Evolutionary conservation across 2,329 filamentous ascomycete species (phyloP).

Genomic region (Alternaria sp.): DNA sequence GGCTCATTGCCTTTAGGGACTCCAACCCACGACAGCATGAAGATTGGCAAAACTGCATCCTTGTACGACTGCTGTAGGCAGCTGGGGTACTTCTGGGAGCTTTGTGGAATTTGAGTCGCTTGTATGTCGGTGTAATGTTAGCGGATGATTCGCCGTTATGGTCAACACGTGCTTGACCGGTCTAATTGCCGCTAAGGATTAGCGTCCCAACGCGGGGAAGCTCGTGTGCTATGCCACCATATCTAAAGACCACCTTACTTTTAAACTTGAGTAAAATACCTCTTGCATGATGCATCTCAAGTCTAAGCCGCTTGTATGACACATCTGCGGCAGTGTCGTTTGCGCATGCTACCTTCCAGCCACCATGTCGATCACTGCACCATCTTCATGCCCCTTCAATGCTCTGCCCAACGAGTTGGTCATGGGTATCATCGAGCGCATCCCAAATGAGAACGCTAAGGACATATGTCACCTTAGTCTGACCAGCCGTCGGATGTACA

Average conservation of each 20-base stretch:
- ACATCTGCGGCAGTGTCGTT: neutral
- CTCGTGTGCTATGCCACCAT: neutral
- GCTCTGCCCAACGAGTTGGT: slow-evolving; percentile 9
- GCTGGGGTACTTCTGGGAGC: neutral
- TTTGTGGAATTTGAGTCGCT: neutral
- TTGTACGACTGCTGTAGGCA: neutral
- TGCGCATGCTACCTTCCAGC: neutral
- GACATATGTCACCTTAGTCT: slow-evolving; percentile 5
- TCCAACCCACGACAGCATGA: neutral
- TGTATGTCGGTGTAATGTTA: neutral
- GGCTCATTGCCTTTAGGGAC: neutral
- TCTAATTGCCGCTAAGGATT: neutral
- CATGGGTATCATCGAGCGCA: slow-evolving; percentile 7
- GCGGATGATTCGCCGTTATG: neutral
- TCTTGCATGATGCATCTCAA: neutral
- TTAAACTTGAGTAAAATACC: neutral
- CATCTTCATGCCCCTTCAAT: neutral
- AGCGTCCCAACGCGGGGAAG: slow-evolving; percentile 3
- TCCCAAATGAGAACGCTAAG: neutral
- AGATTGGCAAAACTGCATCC: neutral
- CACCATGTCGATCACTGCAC: neutral
- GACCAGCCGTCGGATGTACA: slow-evolving; percentile 8
- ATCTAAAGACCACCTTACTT: neutral
- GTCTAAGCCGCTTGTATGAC: neutral
- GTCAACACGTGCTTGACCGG: neutral